Evolutionary conservation across 2,329 filamentous ascomycete species (phyloP), one percentile per base, ranked within the genome.

Genomic region (Fusarium annulatum): DNA sequence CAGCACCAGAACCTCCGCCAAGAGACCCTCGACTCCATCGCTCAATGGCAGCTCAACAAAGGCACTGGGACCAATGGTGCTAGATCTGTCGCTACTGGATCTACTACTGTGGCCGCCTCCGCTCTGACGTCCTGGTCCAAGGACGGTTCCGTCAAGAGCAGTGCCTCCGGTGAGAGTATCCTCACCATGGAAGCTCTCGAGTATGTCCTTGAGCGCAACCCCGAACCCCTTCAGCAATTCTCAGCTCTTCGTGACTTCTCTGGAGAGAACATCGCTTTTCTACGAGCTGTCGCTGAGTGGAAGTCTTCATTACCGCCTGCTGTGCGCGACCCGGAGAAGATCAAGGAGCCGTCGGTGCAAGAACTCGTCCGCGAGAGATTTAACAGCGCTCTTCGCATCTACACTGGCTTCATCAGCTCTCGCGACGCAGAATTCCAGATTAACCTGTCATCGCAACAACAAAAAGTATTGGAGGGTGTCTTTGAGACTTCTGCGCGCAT

Each of bases 241-340:
- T 91, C 91, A 0, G 90, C 91, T 0, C 84, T 88, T 2, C 86
- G 87, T 41, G 91, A 93, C 74, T 93, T 93, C 77, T 92, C 91
- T 0, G 91, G 90, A 19, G 91, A 93, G 79, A 93, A 93, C 77
- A 90, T 78, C 53, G 87, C 90, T 52, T 93, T 93, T 79, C 81
- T 93, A 9, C 88, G 86, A 14, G 83, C 85, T 45, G 86, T 92
- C 14, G 83, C 85, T 5, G 84, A 86, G 64, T 83, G 81, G 81
- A 81, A 81, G 70, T 73, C 73, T 34, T 81, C 79, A 23, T 67
- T 81, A 16, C 76, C 79, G 0, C 59, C 79, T 23, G 59, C 72
- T 10, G 68, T 76, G 21, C 76, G 73, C 42, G 76, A 78, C 42
- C 70, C 75, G 1, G 74, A 76, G 16, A 75, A 71, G 42, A 65